Base-by-base conservation (phyloP, 352 stramenopile species). In the Globisporangium polare region DNA sequence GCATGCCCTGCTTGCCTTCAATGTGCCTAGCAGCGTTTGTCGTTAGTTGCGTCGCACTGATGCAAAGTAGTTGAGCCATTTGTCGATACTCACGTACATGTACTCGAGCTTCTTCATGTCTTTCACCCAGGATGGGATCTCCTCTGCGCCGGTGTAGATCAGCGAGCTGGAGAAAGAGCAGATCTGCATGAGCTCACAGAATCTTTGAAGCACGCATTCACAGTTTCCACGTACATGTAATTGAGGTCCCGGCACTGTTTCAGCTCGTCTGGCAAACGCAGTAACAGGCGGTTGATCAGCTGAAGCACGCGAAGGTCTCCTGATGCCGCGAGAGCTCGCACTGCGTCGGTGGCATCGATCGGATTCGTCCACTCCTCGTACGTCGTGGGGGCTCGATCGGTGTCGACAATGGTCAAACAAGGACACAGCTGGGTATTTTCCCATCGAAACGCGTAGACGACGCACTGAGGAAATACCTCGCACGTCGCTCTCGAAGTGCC, bases 321-420 rank as follows among this genome's bases (percentile, higher is more conserved):
- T 3, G 69, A 60, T 13, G 50, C 27, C 20, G 66, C 58, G 22
- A 79, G 43, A 2, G 29, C 51, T 24, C 64, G 60, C 2, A 82
- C 66, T 22, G 51, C 49, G 9, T 69, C 35, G 0, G 61, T 74
- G 22, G 56, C 66, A 27, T 82, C 69, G 22, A 66, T 5, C 0
- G 69, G 69, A 41, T 77, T 51, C 0, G 57, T 65, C 71, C 69
- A 82, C 18, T 79, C 63, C 13, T 69, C 57, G 24, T 76, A 82
- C 8, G 66, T 74, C 33, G 56, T 74, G 10, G 74, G 69, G 0
- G 69, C 54, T n/a, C 26, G 55, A 24, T 76, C 41, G 4, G 60
- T 66, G 49, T 78, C 69, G 17, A 80, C 61, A 0, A 80, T 39
- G 4, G 72, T 67, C 46, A 64, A 49, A 52, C 74, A 83, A 0